Conservation (phyloP, 768 basidiomycete species). For the Pulveroboletus sp. region DNA sequence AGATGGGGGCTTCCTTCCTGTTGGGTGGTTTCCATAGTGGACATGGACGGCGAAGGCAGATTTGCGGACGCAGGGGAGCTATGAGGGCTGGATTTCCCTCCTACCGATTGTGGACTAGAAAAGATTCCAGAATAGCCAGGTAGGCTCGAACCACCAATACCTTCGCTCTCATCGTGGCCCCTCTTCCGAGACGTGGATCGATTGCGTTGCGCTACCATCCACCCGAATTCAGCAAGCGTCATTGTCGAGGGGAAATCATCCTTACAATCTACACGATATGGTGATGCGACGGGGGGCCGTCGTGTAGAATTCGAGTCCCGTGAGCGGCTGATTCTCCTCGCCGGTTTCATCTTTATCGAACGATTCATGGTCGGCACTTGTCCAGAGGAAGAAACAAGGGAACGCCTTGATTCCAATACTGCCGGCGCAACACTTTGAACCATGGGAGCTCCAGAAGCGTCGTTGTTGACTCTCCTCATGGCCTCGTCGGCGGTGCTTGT, state of each 20-base stretch:
- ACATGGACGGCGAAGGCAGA: constrained; percentile 64
- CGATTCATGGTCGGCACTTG: constrained; percentile 45
- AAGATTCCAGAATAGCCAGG: constrained; percentile 52
- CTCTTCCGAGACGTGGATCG: constrained; percentile 74
- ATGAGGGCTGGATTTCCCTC: constrained; percentile 54
- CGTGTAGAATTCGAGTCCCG: constrained; percentile 53
- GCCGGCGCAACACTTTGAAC: constrained; percentile 29
- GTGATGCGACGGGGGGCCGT: constrained; percentile 55
- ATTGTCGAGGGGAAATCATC: constrained; percentile 3
- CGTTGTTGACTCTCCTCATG: constrained; percentile 36
- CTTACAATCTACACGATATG: constrained; percentile 66
- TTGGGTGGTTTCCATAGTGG: constrained; percentile 43
- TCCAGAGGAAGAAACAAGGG: constrained; percentile 43
- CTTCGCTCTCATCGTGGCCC: constrained; percentile 62
- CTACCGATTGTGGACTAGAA: constrained; percentile 47
- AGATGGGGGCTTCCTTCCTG: constrained; percentile 57
- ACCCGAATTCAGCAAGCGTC: constrained; percentile 16
- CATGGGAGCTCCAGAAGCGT: constrained; percentile 23
- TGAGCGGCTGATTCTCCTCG: constrained; percentile 55
- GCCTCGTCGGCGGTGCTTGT: constrained; percentile 67
- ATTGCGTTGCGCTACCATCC: constrained; percentile 53
- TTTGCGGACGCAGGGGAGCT: constrained; percentile 74
- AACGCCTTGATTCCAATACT: constrained; percentile 50
- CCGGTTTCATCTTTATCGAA: constrained; percentile 46
- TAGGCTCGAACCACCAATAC: constrained; percentile 39